Evolutionary conservation across 805 yeast species (phyloP), one percentile per base, ranked within the genome.

Genomic region (Lipomyces oligophaga): DNA sequence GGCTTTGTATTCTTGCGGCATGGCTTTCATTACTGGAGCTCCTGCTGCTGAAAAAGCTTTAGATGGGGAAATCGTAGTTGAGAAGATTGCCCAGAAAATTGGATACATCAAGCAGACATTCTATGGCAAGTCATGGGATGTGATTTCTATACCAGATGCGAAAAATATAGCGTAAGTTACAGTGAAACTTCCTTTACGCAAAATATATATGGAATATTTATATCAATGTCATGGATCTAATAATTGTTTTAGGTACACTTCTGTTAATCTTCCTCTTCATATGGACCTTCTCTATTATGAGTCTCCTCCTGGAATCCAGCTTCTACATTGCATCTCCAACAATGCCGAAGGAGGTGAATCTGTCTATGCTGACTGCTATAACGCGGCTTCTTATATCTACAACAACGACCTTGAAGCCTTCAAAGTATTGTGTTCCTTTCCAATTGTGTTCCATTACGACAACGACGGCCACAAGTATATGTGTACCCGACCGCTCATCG

Each of bases 211-310:
- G 30, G 8, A 8, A 26, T 10, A 10, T 26, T n/a, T n/a, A 7
- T 32, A 11, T 7, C 11, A 5, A 4, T 11, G 22, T 4, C 16
- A 11, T 5, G 16, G 13, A 41, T 5, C 22, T 22, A 21, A 25
- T 6, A 18, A 11, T 5, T 5, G 13, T 6, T 19, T 3, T 31
- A 49, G 53, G 20, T 77, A 81, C 59, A 80, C 93, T 3, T 70
- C 74, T 40, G 72, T 71, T 6, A 76, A 76, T 55, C 70, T 85
- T 33, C 88, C 88, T 2, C 68, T 84, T 40, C 94, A 84, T 58
- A 84, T 82, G 83, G 93, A 85, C 59, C 69, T 84, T 21, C 70
- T 80, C 37, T 84, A 83, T 65, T 79, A 83, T 60, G 89, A 84
- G 61, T 78, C 87, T 8, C 89, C 89, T 2, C 94, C 94, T 1